These are phyloP conservation scores for Boletus patriciae DNA, from an alignment of 768 basidiomycete species.

Conservation along the genomic window DNA sequence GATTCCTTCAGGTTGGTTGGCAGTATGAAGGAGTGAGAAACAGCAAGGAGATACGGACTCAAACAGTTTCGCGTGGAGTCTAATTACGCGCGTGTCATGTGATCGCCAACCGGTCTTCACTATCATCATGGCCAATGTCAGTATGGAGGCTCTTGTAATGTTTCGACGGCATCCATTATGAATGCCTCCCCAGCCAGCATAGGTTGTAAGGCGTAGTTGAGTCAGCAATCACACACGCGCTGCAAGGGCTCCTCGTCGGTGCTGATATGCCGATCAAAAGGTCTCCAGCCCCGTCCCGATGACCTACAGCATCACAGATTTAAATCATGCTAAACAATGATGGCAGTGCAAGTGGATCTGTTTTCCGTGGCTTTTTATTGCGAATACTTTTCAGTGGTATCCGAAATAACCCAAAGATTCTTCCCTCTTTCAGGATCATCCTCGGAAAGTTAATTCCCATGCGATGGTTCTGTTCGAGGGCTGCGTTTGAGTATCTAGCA, in stretches of 20 bases:
- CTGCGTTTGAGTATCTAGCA: too few species aligned
- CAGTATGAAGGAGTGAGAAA: background rate
- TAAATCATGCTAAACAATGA: background rate
- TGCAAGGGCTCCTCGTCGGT: background rate
- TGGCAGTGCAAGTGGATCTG: background rate
- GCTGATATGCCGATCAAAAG: background rate
- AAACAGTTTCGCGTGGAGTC: background rate
- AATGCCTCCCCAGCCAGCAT: background rate
- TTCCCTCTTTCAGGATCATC: too few species aligned
- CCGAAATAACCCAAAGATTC: background rate
- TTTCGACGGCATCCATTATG: background rate
- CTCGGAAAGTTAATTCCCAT: too few species aligned
- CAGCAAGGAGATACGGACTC: too few species aligned
- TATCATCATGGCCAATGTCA: background rate
- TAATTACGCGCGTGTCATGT: conserved; percentile 1
- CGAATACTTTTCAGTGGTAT: background rate
- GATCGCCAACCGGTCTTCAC: background rate
- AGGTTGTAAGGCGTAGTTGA: background rate
- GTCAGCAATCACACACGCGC: background rate
- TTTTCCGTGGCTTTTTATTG: background rate
- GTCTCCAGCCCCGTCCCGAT: background rate
- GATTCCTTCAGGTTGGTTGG: background rate
- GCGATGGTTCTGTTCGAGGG: background rate
- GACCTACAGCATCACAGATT: background rate
- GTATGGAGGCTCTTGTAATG: background rate